Evolutionary conservation across 2,329 filamentous ascomycete genomes (phyloP), one percentile per base, ranked within the genome.

Genomic region (Aspergillus fructus): DNA sequence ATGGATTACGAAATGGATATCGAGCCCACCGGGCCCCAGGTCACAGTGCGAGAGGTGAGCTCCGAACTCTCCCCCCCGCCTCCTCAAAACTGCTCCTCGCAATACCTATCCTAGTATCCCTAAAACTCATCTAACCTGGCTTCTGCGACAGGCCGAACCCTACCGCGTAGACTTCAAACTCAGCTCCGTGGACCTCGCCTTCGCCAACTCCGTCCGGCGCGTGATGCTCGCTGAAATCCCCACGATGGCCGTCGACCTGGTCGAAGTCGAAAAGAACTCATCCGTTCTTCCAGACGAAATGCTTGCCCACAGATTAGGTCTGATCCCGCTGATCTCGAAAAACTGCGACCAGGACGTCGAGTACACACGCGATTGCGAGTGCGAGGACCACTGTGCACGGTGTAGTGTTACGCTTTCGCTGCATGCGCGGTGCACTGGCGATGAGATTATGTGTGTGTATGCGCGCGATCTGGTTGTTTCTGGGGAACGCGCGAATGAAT

Each of bases 261-360:
- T 97, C 62, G 91, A 97, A 75, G 88, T 99, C 64, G 88, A 96
- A 71, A 85, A 84, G 69, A 99, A 99, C 81, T 96, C 89, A 57
- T 96, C 93, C n/a, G 93, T 97, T 4, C 86, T 97, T 13, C 90
- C 93, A 60, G 93, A 99, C 76, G 93, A 99, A 76, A 96, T 97
- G 76, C 88, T 99, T 65, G 89, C 91, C 49, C 93, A 97, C 76
- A 89, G 93, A 46, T 84, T 99, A 13, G 93, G 94, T 33, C 85
- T 97, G 47, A 87, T 97, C 56, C 94, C 94, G 1, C 85, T 99
- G 48, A 88, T 89, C 72, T 90, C 91, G 57, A 90, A 90, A 69
- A 89, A 90, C 70, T 88, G 93, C 66, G 90, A 93, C 64, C 83
- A 89, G 67, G 82, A 87, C 50, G 84, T 97, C 61, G 83, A 89